Conservation (phyloP, 2,329 filamentous ascomycete species). For the Cladosporium sp. region DNA sequence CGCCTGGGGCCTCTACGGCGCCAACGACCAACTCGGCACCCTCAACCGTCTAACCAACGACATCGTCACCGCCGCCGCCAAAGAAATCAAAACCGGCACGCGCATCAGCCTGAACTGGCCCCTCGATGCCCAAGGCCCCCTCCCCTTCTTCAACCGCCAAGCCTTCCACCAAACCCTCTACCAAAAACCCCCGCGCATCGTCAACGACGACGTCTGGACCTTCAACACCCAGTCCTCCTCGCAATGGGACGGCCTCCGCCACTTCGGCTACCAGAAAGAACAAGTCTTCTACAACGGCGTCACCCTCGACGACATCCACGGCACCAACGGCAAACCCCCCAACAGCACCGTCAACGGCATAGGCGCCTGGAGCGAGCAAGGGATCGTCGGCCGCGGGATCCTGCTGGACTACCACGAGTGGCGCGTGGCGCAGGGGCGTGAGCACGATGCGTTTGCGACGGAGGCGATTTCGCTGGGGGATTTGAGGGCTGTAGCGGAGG, state of each 20-base stretch:
- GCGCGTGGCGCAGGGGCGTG: conserved; percentile 40
- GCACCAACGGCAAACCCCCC: conserved; percentile 32
- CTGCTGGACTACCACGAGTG: conserved; percentile 56
- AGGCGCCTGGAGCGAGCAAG: conserved; percentile 51
- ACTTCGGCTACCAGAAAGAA: conserved; percentile 48
- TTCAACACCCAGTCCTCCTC: conserved; percentile 52
- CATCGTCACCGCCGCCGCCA: conserved; percentile 38
- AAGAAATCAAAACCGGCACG: conserved; percentile 55
- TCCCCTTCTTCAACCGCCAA: conserved; percentile 58
- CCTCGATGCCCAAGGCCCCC: conserved; percentile 54
- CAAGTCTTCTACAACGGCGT: conserved; percentile 38
- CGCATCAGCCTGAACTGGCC: conserved; percentile 63
- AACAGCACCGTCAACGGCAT: conserved; percentile 47
- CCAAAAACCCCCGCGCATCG: conserved; percentile 51
- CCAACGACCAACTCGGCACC: conserved; percentile 59
- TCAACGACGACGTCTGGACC: conserved; percentile 62
- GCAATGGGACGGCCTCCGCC: conserved; percentile 26
- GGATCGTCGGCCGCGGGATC: conserved; percentile 58
- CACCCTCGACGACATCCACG: conserved; percentile 45
- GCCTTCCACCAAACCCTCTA: conserved; percentile 57
- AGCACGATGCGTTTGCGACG: conserved; percentile 39
- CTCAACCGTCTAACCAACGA: conserved; percentile 61
- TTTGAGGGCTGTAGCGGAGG: conserved; percentile 45
- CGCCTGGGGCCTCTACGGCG: conserved; percentile 44
- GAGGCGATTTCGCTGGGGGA: conserved; percentile 40